Conservation (phyloP, 1,139 yeast species). For the Arxiozyma slooffiae region DNA sequence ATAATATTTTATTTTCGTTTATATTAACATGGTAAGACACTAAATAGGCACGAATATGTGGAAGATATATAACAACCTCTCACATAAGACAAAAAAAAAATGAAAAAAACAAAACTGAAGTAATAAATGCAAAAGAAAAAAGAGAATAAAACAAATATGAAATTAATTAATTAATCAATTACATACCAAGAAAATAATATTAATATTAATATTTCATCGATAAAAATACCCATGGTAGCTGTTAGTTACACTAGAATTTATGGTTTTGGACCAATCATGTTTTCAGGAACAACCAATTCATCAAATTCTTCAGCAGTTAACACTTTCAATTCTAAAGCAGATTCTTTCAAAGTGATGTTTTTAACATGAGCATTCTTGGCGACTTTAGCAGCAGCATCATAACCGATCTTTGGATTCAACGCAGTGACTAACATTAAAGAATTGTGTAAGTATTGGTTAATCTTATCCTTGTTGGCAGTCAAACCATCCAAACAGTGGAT, state of each 20-base stretch:
- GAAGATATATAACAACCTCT: too few species aligned
- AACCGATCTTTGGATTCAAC: slow-evolving; percentile 96
- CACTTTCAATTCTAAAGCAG: slow-evolving; percentile 84
- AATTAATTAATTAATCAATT: too few species aligned
- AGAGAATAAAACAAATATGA: too few species aligned
- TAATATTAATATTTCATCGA: too few species aligned
- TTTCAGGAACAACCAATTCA: slow-evolving; percentile 95
- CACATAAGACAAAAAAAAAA: too few species aligned
- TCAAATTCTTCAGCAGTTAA: slow-evolving; percentile 79
- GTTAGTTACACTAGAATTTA: background rate
- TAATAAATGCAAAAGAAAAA: too few species aligned
- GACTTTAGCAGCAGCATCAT: slow-evolving; percentile 92
- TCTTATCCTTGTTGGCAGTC: slow-evolving; percentile 77
- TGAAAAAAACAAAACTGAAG: too few species aligned
- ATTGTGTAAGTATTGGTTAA: slow-evolving; percentile 78
- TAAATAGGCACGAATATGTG: too few species aligned
- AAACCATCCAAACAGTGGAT: slow-evolving; percentile 92
- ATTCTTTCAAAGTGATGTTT: slow-evolving; percentile 88
- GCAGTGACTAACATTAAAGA: slow-evolving; percentile 98
- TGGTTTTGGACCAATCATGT: slow-evolving; percentile 85
- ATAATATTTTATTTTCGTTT: too few species aligned
- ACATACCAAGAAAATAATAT: background rate
- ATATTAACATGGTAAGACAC: too few species aligned
- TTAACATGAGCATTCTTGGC: slow-evolving; percentile 98
- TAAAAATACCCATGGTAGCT: too few species aligned